These are phyloP conservation scores for Cyclotella baltica DNA, from an alignment of 108 stramenopile species.

Conservation along the genomic window DNA sequence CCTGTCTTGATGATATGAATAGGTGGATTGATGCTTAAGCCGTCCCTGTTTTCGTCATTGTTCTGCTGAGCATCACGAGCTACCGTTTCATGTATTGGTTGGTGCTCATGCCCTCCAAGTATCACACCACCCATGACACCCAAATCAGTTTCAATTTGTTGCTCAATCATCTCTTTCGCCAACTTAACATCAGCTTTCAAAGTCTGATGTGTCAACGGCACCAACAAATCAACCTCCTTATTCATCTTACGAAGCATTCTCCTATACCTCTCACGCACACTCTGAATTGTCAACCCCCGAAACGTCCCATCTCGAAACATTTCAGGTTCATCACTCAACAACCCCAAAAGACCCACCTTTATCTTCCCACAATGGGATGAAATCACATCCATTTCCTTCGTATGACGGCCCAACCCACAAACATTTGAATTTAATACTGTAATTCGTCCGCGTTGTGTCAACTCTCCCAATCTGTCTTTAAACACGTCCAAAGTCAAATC, in stretches of 20 bases:
- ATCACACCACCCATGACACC: constrained; percentile 51
- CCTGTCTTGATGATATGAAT: constrained; percentile 77
- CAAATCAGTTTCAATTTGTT: not conserved
- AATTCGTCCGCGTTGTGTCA: constrained; percentile 34
- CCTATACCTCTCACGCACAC: constrained; percentile 55
- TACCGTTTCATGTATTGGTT: constrained; percentile 62
- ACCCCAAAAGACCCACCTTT: constrained; percentile 68
- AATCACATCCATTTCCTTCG: constrained; percentile 40
- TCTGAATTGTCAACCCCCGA: constrained; percentile 63
- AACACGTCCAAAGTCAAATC: constrained; percentile 61
- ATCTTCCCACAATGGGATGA: constrained; percentile 42
- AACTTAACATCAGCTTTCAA: constrained; percentile 63
- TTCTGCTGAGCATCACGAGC: not conserved
- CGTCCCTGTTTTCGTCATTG: not conserved
- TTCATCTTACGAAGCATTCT: constrained; percentile 25
- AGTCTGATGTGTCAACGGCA: constrained; percentile 80
- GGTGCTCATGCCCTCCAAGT: constrained; percentile 88
- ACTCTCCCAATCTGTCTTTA: constrained; percentile 53
- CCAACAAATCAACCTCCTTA: constrained; percentile 38
- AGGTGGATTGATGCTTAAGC: not conserved
- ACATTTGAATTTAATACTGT: constrained; percentile 76
- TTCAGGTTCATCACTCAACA: constrained; percentile 72
- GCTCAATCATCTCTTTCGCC: constrained; percentile 50
- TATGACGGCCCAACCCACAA: constrained; percentile 38
- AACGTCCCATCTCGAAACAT: constrained; percentile 77